phyloP scores from a whole-genome alignment of 1,139 yeast species.

The Debaryomyces singareniensis region DNA sequence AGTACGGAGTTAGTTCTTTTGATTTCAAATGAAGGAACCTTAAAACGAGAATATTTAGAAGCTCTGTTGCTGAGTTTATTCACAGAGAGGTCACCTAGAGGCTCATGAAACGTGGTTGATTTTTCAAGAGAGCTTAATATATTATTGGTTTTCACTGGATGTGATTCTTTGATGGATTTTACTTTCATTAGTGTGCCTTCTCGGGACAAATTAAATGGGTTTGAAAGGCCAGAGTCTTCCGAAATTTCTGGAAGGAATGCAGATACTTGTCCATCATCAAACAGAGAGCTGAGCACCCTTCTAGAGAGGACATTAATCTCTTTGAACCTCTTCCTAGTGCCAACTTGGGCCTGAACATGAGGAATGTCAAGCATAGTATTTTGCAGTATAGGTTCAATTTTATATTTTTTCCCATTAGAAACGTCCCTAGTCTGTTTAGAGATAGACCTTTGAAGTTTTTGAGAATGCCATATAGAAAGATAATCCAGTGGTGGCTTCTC shows the following conservation, averaged over 20 bases:
- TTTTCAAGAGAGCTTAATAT: not conserved
- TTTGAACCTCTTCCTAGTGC: slow-evolving; percentile 27
- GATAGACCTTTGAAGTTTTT: slow-evolving; percentile 18
- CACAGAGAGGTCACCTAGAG: not conserved
- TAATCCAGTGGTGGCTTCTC: slow-evolving; percentile 25
- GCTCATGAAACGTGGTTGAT: not conserved
- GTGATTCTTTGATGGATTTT: not conserved
- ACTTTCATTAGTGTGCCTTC: slow-evolving; percentile 7
- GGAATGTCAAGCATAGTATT: not conserved
- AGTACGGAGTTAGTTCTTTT: slow-evolving; percentile 28
- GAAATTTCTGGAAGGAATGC: slow-evolving; percentile 42
- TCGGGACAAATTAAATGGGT: slow-evolving; percentile 17
- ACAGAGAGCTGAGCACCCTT: slow-evolving; percentile 34
- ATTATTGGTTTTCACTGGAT: not conserved
- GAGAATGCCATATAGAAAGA: slow-evolving; percentile 41
- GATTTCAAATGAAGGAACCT: slow-evolving; percentile 41
- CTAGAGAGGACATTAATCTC: slow-evolving; percentile 41
- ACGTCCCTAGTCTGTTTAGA: slow-evolving; percentile 7
- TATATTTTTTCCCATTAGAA: not conserved
- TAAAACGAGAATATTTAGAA: slow-evolving; percentile 24
- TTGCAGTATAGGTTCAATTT: slow-evolving; percentile 13
- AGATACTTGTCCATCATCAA: slow-evolving; percentile 32
- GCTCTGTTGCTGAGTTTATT: not conserved
- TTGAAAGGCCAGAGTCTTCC: slow-evolving; percentile 40
- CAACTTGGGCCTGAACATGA: no score